Evolutionary conservation across 345 rosid genomes (phyloP).

Genomic region (Populus alba): DNA sequence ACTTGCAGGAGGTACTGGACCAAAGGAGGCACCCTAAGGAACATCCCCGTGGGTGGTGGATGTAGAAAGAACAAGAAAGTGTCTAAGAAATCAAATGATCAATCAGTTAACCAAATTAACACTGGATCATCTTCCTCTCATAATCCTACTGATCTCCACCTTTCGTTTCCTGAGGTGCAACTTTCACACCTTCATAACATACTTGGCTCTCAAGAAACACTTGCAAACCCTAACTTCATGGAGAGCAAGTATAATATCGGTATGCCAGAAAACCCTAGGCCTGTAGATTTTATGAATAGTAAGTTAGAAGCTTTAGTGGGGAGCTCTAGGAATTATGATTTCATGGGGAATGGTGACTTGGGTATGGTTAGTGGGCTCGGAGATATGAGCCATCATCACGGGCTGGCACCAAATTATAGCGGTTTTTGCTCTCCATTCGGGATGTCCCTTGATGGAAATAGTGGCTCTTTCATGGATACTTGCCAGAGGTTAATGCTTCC

Average conservation of each 20-base stretch:
- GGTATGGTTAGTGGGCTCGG: constrained; percentile 38
- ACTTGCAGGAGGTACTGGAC: constrained; percentile 98
- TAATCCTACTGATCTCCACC: constrained; percentile 56
- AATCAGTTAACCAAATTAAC: constrained; percentile 29
- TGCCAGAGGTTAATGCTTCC: constrained; percentile 60
- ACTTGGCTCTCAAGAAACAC: constrained; percentile 25
- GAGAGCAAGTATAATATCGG: constrained; percentile 28
- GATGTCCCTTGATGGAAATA: constrained; percentile 34
- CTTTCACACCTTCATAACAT: constrained; percentile 46
- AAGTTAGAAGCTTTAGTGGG: constrained; percentile 47
- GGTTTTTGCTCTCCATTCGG: constrained; percentile 47
- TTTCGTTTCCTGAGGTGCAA: constrained; percentile 51
- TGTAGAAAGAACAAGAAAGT: constrained; percentile 89
- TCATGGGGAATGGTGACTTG: constrained; percentile 43
- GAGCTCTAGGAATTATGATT: constrained; percentile 46
- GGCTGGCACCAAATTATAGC: constrained; percentile 31
- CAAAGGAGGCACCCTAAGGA: constrained; percentile 88
- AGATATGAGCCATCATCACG: constrained; percentile 23
- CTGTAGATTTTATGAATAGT: constrained; percentile 49
- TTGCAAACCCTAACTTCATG: constrained; percentile 28
- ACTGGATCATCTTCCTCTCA: constrained; percentile 29
- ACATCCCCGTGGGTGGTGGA: constrained; percentile 97
- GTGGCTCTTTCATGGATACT: constrained; percentile 48
- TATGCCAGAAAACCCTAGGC: constrained; percentile 34
- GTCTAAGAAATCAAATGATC: constrained; percentile 44